Percentiles rank a stretch among this genome's conserved stretches.
Evolutionary conservation across 1,139 yeast species (phyloP).

Genomic region (Waltiozyma sp.): DNA sequence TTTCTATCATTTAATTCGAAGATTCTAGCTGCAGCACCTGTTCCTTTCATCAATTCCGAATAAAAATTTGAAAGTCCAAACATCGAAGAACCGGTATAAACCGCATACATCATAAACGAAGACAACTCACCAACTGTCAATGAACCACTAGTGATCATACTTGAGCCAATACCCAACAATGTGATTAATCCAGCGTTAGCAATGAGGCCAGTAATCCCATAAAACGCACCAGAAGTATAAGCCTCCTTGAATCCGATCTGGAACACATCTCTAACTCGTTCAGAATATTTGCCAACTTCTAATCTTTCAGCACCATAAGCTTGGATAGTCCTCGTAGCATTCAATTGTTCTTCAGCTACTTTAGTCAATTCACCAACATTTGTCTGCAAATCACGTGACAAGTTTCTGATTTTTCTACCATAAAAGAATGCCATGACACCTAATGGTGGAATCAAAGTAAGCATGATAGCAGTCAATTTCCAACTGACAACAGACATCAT

Average conservation of each 20-base stretch:
- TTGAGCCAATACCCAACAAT: constrained; percentile 69
- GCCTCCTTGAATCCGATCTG: constrained; percentile 76
- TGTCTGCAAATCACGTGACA: constrained; percentile 72
- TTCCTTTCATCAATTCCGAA: constrained; percentile 91
- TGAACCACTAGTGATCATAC: constrained; percentile 60
- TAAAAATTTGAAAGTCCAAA: constrained; percentile 87
- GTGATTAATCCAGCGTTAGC: constrained; percentile 77
- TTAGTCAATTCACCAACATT: constrained; percentile 82
- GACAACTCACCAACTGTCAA: constrained; percentile 83
- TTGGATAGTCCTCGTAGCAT: constrained; percentile 79
- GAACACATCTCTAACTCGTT: constrained; percentile 66
- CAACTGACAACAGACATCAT: constrained; percentile 89
- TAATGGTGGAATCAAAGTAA: constrained; percentile 77
- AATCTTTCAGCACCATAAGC: constrained; percentile 75
- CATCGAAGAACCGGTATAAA: constrained; percentile 85
- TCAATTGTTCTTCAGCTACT: constrained; percentile 88
- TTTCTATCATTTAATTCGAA: constrained; percentile 78
- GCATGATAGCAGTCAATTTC: constrained; percentile 70
- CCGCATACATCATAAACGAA: constrained; percentile 92
- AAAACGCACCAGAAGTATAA: constrained; percentile 61
- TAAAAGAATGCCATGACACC: constrained; percentile 68
- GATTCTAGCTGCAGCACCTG: constrained; percentile 90
- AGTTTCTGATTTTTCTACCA: constrained; percentile 66
- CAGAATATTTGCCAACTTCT: constrained; percentile 51
- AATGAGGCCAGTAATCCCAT: constrained; percentile 69